A percentile compares a stretch with the other conserved stretches of the same genome.
phyloP scores from a whole-genome alignment of 1,284 basidiomycete genomes.

The Termitomyces sp. region DNA sequence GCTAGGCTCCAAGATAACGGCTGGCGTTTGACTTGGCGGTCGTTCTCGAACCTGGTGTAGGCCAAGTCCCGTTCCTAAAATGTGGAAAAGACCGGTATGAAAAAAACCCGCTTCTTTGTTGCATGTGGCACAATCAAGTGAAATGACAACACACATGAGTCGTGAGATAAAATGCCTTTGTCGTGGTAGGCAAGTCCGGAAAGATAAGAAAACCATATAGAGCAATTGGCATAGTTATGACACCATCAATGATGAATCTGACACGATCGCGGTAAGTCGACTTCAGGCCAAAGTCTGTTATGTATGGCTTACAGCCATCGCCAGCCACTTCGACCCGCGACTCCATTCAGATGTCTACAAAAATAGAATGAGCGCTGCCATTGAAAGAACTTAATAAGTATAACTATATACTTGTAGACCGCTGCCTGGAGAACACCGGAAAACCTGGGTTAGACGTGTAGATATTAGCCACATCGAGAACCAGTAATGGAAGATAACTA shows the following conservation, averaged over 20 bases:
- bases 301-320: constrained; percentile 54
- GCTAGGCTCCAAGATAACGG: constrained; percentile 46
- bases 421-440: constrained; percentile 68
- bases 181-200: constrained; percentile 65
- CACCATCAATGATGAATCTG: constrained; percentile 69
- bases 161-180: constrained; percentile 60
- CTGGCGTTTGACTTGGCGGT: constrained; percentile 33
- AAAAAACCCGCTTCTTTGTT: constrained; percentile 5
- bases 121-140: background rate
- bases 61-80: constrained; percentile 53
- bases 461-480: background rate
- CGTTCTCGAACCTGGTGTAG: constrained; percentile 39
- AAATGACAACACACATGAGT: constrained; percentile 39
- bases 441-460: constrained; percentile 38
- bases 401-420: constrained; percentile 44
- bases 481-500: constrained; percentile 16
- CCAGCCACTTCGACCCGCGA: constrained; percentile 58
- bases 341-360: constrained; percentile 53
- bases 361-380: constrained; percentile 1
- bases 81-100: constrained; percentile 1
- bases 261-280: background rate
- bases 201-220: constrained; percentile 71
- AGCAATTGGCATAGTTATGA: constrained; percentile 69
- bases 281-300: background rate
- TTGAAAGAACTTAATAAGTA: background rate